Base-by-base conservation (phyloP, 768 basidiomycete species). In the Boletus subparvulus region DNA sequence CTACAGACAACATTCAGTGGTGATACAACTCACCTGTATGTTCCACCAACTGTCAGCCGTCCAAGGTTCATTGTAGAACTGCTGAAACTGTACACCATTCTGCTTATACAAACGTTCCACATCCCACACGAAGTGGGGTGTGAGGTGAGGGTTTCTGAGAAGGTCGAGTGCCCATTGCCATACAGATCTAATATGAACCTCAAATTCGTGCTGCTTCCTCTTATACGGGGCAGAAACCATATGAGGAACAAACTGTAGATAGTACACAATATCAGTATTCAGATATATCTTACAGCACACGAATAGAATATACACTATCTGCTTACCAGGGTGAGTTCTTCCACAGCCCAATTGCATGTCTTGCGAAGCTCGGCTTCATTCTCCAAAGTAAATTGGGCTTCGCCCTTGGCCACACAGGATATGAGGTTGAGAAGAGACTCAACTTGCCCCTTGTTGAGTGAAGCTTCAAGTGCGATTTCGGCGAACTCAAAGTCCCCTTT, bases 11-110 rank as follows among this genome's bases (percentile, higher is more conserved):
- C 33, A 35, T 10, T 35, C 8, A 13, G 12, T 28, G 2, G 8
- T 35, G 3, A 44, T 9, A 59, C 56, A 26, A 35, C 33, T 35
- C 56, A 76, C 78, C 66, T 78, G 74, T 5, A 71, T 61, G 6
- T 75, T 61, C 76, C 76, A 78, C 48, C 65, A 62, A 33, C 10
- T n/a, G n/a, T n/a, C n/a, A n/a, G n/a, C n/a, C n/a, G n/a, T n/a
- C n/a, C n/a, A n/a, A n/a, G n/a, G n/a, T n/a, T n/a, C n/a, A n/a
- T n/a, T n/a, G n/a, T n/a, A n/a, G n/a, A n/a, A n/a, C n/a, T n/a
- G n/a, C n/a, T n/a, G n/a, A n/a, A n/a, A n/a, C n/a, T n/a, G n/a
- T n/a, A n/a, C n/a, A n/a, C n/a, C n/a, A n/a, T n/a, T n/a, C n/a
- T n/a, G n/a, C n/a, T n/a, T n/a, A n/a, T n/a, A n/a, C n/a, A n/a